A percentile compares a stretch with the other conserved stretches of the same genome.
These are phyloP conservation scores for Penicillium maclennaniae DNA, from an alignment of 495 filamentous ascomycete species.

Conservation along the genomic window DNA sequence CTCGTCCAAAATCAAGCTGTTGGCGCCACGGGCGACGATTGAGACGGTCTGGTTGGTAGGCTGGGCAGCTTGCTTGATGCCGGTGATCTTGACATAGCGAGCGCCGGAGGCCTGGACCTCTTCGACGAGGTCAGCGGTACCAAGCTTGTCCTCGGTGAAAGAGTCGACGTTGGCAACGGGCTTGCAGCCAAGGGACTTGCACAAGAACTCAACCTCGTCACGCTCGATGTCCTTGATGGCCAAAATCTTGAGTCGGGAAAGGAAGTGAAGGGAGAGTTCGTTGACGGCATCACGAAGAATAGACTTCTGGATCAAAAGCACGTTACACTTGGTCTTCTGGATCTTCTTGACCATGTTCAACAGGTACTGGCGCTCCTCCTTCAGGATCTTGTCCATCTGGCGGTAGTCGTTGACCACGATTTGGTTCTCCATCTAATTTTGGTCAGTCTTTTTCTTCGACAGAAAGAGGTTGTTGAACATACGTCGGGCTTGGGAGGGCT, in stretches of 20 bases:
- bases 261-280: conserved; percentile 93
- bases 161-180: conserved; percentile 98
- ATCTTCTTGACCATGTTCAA: conserved; percentile 99
- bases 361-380: conserved; percentile 96
- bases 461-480: conserved; percentile 28
- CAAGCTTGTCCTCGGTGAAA: conserved; percentile 98
- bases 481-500: conserved; percentile 97
- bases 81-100: conserved; percentile 90
- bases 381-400: conserved; percentile 99
- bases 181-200: conserved; percentile 97
- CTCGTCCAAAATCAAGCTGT: conserved; percentile 91
- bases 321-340: conserved; percentile 99
- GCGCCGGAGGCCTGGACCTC: conserved; percentile 83
- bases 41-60: conserved; percentile 78
- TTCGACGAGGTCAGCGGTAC: conserved; percentile 91
- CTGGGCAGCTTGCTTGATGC: conserved; percentile 61
- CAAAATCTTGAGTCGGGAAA: conserved; percentile 93
- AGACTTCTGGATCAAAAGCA: conserved; percentile 96
- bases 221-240: conserved; percentile 96
- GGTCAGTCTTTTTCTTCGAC: not conserved
- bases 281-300: conserved; percentile 97
- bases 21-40: conserved; percentile 90
- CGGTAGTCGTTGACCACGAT: conserved; percentile 98
- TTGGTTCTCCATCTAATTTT: conserved; percentile 89
- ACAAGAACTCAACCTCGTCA: conserved; percentile 98